Conservation (phyloP, 176 grass and related monocot species). For the Oryza glaberrima region DNA sequence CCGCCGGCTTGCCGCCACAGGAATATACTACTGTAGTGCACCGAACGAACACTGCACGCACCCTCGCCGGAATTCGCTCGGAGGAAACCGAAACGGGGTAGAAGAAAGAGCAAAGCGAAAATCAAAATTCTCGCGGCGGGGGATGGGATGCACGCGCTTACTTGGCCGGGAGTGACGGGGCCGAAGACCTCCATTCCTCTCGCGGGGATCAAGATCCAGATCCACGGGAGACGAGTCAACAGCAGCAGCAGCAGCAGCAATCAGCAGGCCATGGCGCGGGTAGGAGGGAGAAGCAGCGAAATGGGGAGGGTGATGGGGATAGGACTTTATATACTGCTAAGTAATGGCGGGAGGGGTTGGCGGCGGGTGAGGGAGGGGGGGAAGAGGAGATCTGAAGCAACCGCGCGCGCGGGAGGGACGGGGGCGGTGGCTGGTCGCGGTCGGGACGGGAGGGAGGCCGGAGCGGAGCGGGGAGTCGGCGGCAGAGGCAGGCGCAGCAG, state of each 20-base stretch:
- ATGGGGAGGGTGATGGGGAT: conserved; percentile 39
- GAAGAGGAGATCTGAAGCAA: conserved; percentile 65
- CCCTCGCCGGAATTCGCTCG: not conserved
- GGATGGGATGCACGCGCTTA: not conserved
- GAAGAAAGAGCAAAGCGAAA: not conserved
- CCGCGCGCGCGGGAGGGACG: not conserved
- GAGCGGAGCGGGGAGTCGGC: not conserved
- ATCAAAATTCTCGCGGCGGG: not conserved
- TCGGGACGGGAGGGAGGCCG: conserved; percentile 4
- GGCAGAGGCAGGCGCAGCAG: not conserved
- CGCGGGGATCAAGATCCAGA: conserved; percentile 28
- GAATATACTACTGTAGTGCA: not conserved
- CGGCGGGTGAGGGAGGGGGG: not conserved
- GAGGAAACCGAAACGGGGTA: not conserved
- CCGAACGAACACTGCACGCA: not conserved
- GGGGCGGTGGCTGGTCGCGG: conserved; percentile 47
- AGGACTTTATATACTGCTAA: conserved; percentile 14
- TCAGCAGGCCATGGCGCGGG: conserved; percentile 15
- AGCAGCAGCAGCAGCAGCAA: not conserved
- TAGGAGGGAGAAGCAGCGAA: not conserved
- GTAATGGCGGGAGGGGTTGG: conserved; percentile 27
- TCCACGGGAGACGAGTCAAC: not conserved
- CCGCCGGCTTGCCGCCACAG: not conserved
- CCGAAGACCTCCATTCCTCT: conserved; percentile 64
- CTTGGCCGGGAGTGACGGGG: conserved; percentile 73